Evolutionary conservation across 2,329 filamentous ascomycete species (phyloP), one percentile per base, ranked within the genome.

Genomic region (Aspergillus intermedius): DNA sequence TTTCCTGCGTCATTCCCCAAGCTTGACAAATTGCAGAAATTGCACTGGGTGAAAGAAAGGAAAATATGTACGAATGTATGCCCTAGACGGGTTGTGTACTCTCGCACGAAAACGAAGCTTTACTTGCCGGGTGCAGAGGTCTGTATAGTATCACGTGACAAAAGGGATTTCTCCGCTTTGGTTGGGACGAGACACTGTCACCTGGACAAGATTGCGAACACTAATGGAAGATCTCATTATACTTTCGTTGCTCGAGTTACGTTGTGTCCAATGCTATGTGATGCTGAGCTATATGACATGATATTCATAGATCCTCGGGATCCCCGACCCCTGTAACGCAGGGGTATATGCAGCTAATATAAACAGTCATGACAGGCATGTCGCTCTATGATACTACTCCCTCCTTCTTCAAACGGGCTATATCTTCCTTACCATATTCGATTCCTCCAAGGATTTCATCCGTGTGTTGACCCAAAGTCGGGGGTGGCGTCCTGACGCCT

Each of bases 401-500:
- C 44, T 82, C 78, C 28, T 75, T 71, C 60, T 77, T 87, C 55
- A 95, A 66, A 8, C 67, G 70, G 37, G 74, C 65, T 47, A 95
- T 85, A 44, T 85, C 77, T 0, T 67, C 69, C 42, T 75, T 69
- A 13, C 70, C 74, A 56, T 88, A 73, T 0, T 83, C 82, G 19
- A 89, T 64, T 21, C 79, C 77, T 17, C 68, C 64, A 49, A 95
- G 68, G 4, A 95, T 77, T 66, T 93, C 87, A 56, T 88, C 77
- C 0, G 90, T 95, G 68, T 95, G 89, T 70, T 95, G 82, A 0
- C 91, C 93, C 30, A 98, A 72, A 6, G 85, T 87, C 1, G 93
- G 93, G 15, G 93, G 93, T 22, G 87, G 80, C 3, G 77, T 85
- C 30, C 91, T 78, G 35, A 95, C 82, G 3, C 82, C 80, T 0